Evolutionary conservation across 2,329 filamentous ascomycete genomes (phyloP).

Genomic region (Fusarium agapanthi): DNA sequence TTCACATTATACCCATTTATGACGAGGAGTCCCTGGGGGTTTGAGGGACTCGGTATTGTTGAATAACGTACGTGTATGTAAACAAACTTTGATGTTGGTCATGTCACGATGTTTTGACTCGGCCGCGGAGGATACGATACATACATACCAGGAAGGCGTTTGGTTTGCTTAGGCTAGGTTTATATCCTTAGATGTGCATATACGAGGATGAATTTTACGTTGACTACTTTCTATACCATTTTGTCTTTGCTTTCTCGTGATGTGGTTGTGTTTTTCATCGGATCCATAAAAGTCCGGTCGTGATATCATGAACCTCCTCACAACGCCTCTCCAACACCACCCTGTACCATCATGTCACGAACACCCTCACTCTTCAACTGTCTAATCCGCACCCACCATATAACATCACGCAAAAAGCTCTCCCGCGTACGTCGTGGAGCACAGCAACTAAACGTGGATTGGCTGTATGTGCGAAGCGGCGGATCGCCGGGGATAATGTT

Average conservation of each 20-base stretch:
- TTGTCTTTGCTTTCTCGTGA: too few relatives aligned
- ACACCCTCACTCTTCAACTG: conserved; percentile 33
- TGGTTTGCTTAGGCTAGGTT: conserved; percentile 20
- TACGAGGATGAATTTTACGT: conserved; percentile 21
- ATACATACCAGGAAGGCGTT: conserved; percentile 32
- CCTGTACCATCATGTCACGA: conserved; percentile 28
- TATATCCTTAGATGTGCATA: conserved; percentile 31
- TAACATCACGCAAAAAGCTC: conserved; percentile 80
- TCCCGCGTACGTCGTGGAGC: conserved; percentile 69
- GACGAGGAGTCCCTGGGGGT: conserved; percentile 13
- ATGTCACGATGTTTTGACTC: conserved; percentile 24
- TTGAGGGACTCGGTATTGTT: conserved; percentile 12
- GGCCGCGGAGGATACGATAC: conserved; percentile 13
- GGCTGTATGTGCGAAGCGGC: conserved; percentile 71
- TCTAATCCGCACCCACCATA: conserved; percentile 81
- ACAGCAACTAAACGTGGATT: conserved; percentile 64
- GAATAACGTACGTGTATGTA: conserved; percentile 28
- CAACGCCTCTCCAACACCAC: not conserved
- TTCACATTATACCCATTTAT: conserved; percentile 43
- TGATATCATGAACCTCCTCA: not conserved
- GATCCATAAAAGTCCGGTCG: conserved; percentile 28
- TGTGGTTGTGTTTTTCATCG: not conserved
- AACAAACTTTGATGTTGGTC: conserved; percentile 22
- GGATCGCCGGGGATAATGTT: conserved; percentile 82
- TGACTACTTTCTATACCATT: not conserved